Evolutionary conservation across 352 stramenopile genomes (phyloP), one percentile per base, ranked within the genome.

Genomic region (Saprolegnia diclina): DNA sequence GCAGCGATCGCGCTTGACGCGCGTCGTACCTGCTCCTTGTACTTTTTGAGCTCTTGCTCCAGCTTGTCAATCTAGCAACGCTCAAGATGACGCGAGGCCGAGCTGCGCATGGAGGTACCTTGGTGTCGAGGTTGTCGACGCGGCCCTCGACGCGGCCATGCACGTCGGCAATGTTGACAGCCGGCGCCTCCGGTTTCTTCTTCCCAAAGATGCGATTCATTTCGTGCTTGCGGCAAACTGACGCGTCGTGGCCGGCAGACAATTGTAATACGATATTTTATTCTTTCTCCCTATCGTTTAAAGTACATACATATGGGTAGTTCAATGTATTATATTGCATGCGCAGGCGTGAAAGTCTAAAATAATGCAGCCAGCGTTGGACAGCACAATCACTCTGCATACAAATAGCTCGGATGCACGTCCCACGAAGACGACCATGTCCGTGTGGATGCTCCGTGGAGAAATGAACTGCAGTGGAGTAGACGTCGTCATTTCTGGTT

Each of bases 201-300:
- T 87, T 87, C 62, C 83, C 85, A 75, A 94, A 94, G 77, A 94
- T 89, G 65, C 85, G 80, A 56, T 93, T 87, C 87, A 92, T 92
- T 21, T 10, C 53, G 18, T 22, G 29, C 2, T 21, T 16, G 22
- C 24, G 65, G 24, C 26, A 59, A 67, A 66, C 19, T 67, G 52
- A 59, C 24, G 42, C 42, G 13, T 14, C 3, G 10, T 4, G 42
- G 11, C 42, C 3, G 42, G 13, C 7, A 3, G 42, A n/a, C 18
- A 14, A 14, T 48, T 48, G 11, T 45, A 48, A 48, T 48, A 5
- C 29, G 5, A 35, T 6, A 2, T 2, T 35, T 35, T 35, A 35
- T 35, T 35, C 29, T 35, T 35, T 35, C 5, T 35, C 29, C n/a
- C 29, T 2, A 35, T 35, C 29, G 2, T 35, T 35, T 6, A 35